Evolutionary conservation across 2,329 filamentous ascomycete species (phyloP).

Genomic region (Calonectria pseudoreteaudii): DNA sequence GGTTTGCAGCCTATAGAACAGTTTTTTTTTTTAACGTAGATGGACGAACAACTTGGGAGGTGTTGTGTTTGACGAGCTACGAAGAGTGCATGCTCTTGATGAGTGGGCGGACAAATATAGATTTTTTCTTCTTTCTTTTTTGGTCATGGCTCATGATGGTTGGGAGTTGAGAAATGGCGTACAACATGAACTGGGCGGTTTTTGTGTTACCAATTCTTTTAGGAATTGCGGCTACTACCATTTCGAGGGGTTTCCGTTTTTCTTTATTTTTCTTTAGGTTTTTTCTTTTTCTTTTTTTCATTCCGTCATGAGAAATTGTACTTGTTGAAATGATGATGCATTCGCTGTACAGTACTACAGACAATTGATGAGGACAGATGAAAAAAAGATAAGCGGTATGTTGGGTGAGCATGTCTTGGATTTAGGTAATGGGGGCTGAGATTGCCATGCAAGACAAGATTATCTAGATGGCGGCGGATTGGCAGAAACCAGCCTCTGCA

Average conservation of each 20-base stretch:
- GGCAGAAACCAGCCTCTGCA: not conserved
- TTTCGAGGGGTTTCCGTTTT: not conserved
- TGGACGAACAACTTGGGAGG: not conserved
- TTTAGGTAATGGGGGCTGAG: not conserved
- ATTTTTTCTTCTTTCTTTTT: not conserved
- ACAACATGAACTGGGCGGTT: not conserved
- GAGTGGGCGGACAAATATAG: not conserved
- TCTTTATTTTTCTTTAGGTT: not conserved
- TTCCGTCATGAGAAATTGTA: not conserved
- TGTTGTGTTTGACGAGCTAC: constrained; percentile 7
- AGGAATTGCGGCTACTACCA: constrained; percentile 2
- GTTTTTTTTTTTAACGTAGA: not conserved
- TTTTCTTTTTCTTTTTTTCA: not conserved
- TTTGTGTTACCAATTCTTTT: constrained; percentile 7
- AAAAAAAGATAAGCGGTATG: not conserved
- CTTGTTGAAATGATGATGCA: not conserved
- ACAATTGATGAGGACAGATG: not conserved
- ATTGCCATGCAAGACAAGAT: not conserved
- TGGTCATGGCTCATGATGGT: not conserved
- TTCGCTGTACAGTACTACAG: not conserved
- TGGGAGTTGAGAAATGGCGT: constrained; percentile 10
- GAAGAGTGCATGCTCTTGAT: not conserved
- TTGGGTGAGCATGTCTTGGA: not conserved
- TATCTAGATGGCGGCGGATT: not conserved
- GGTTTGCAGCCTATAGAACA: constrained; percentile 1